Base-by-base conservation (phyloP, 1,139 yeast species). In the Pneumocystis carinii region DNA sequence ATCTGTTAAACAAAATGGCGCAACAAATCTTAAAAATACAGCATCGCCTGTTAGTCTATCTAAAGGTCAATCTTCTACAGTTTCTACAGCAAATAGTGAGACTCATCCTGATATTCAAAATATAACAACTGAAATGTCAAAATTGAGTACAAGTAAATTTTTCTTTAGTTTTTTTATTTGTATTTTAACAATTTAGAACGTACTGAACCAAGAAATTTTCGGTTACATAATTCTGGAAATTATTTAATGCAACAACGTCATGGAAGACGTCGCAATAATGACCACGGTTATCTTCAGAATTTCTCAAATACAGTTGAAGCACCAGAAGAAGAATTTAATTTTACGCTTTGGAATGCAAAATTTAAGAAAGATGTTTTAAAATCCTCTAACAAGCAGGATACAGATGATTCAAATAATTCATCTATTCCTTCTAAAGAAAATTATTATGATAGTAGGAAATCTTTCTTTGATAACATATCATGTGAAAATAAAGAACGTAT, bases 381-480 rank as follows among this genome's bases (percentile, higher is more conserved):
- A 35, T 63, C 17, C 27, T 53, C 58, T 24, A 63, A 64, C 29
- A 63, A 65, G 17, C 66, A 68, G 55, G 68, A 70, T 29, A 72
- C 72, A 36, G 79, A 79, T 62, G 76, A 71, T 63, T 69, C 78
- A 63, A 85, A 80, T 64, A 83, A 78, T 70, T 84, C 90, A 74
- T 89, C 89, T 71, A 87, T 81, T 69, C 73, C 81, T 53, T 82
- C 82, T 68, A 86, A 86, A 72, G 90, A 89, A 48, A 85, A 82
- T 68, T 78, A 81, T 57, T 81, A 81, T 70, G 75, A 79, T 70
- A 80, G 78, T 67, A 73, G 72, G 62, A 76, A 82, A 2, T 81
- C 84, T n/a, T 82, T 82, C 69, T 82, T 82, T 67, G 85, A 82
- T 71, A 76, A 77, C 59, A 75, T 82, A 64, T 81, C 84, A n/a